Evolutionary conservation across 768 basidiomycete genomes (phyloP).

Genomic region (Thelephora ganbajun): DNA sequence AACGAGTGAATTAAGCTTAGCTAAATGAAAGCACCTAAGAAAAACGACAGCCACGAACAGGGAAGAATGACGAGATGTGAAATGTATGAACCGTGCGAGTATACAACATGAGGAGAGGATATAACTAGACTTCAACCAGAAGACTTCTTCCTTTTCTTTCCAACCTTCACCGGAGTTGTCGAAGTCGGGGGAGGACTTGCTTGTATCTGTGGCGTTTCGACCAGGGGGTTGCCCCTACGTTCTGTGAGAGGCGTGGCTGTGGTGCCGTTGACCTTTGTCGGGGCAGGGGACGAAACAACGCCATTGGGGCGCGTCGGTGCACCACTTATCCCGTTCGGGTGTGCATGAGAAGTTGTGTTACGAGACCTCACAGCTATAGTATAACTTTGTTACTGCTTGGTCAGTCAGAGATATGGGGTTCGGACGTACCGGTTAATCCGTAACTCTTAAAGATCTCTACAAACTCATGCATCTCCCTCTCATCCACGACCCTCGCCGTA

Average conservation of each 20-base stretch:
- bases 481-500: conserved; percentile 26
- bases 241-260: conserved; percentile 4
- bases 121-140: conserved; percentile 14
- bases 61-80: too few relatives aligned
- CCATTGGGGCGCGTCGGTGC: not conserved
- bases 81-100: too few relatives aligned
- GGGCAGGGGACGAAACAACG: not conserved
- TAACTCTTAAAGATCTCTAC: conserved; percentile 49
- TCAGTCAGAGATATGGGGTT: not conserved
- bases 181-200: not conserved
- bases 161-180: conserved; percentile 18
- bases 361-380: not conserved
- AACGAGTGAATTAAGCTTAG: too few relatives aligned
- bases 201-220: not conserved
- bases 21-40: too few relatives aligned
- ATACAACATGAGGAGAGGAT: too few relatives aligned
- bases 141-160: conserved; percentile 45
- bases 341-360: too few relatives aligned
- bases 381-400: conserved; percentile 1
- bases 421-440: conserved; percentile 24
- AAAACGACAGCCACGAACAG: too few relatives aligned
- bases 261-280: conserved; percentile 7
- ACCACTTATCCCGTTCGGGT: not conserved
- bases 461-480: conserved; percentile 46
- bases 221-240: conserved; percentile 5